A percentile compares a stretch with the other conserved stretches of the same genome.
Conservation (phyloP, 805 yeast genomes). For the Barnettozyma sp. region DNA sequence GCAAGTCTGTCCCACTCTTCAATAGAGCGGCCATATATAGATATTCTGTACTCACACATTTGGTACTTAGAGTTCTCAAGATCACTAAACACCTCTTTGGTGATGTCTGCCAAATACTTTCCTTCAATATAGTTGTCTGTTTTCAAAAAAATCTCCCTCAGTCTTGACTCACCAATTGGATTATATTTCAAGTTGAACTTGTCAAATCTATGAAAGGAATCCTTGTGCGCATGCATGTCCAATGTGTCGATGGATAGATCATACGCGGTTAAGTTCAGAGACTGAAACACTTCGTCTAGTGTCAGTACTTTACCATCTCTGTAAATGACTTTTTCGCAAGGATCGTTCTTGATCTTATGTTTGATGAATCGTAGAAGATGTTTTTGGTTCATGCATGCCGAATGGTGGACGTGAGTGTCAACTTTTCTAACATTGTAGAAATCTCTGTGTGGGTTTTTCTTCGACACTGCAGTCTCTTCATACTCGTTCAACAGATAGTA, state of each 20-base stretch:
- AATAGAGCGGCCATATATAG: slow-evolving; percentile 82
- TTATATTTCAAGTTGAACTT: slow-evolving; percentile 95
- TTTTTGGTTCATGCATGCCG: slow-evolving; percentile 99
- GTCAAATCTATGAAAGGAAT: slow-evolving; percentile 95
- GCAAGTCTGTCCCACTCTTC: slow-evolving; percentile 97
- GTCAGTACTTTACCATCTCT: slow-evolving; percentile 90
- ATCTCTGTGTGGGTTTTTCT: slow-evolving; percentile 93
- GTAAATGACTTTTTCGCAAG: slow-evolving; percentile 84
- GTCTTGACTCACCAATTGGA: slow-evolving; percentile 96
- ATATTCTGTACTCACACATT: slow-evolving; percentile 94
- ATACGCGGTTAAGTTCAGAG: slow-evolving; percentile 86
- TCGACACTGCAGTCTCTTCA: slow-evolving; percentile 85
- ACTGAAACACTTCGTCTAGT: slow-evolving; percentile 82
- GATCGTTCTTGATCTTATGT: slow-evolving; percentile 80
- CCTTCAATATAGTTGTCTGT: slow-evolving; percentile 93
- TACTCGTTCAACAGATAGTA: slow-evolving; percentile 84
- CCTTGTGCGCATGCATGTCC: slow-evolving; percentile 99
- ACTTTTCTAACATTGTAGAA: slow-evolving; percentile 95
- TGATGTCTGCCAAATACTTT: slow-evolving; percentile 83
- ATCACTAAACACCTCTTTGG: slow-evolving; percentile 90
- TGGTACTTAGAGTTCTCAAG: slow-evolving; percentile 93
- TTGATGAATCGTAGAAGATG: slow-evolving; percentile 91
- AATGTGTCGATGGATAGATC: slow-evolving; percentile 93
- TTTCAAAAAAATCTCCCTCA: slow-evolving; percentile 91
- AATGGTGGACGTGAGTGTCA: slow-evolving; percentile 97